A percentile compares a stretch with the other conserved stretches of the same genome.
Evolutionary conservation across 352 stramenopile species (phyloP).

Genomic region (Pythium chondricola): DNA sequence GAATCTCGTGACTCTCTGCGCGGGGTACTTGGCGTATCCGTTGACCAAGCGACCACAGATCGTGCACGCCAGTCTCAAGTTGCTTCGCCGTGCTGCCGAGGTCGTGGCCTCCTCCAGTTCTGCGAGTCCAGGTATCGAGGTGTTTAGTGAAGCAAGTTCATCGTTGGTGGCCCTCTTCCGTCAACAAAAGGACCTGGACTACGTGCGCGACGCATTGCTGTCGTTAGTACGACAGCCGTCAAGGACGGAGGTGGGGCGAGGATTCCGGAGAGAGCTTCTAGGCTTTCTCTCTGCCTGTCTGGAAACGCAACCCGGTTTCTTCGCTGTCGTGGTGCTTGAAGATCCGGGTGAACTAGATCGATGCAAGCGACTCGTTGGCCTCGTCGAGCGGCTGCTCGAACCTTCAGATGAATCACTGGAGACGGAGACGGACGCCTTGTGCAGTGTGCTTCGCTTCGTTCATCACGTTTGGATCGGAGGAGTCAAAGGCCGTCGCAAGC

Average conservation of each 20-base stretch:
- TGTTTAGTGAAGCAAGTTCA: not conserved
- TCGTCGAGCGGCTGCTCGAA: constrained; percentile 48
- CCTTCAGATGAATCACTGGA: constrained; percentile 57
- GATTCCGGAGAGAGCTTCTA: constrained; percentile 33
- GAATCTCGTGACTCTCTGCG: constrained; percentile 48
- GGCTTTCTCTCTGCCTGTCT: constrained; percentile 46
- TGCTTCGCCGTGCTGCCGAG: constrained; percentile 40
- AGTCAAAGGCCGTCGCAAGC: constrained; percentile 21
- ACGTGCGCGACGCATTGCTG: constrained; percentile 35
- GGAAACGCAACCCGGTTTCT: constrained; percentile 53
- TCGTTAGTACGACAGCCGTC: constrained; percentile 27
- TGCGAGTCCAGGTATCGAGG: not conserved
- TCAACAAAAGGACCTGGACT: constrained; percentile 28
- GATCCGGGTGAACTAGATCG: constrained; percentile 8
- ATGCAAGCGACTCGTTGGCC: constrained; percentile 23
- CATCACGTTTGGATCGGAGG: constrained; percentile 54
- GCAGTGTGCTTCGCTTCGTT: constrained; percentile 44
- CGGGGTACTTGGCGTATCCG: constrained; percentile 44
- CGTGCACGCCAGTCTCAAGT: constrained; percentile 38
- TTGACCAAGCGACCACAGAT: constrained; percentile 29
- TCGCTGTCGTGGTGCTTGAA: constrained; percentile 47
- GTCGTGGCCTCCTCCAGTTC: constrained; percentile 1
- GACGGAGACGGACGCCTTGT: constrained; percentile 48
- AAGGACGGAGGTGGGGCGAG: not conserved
- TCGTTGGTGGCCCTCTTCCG: constrained; percentile 52